phyloP scores from a whole-genome alignment of 106 monocot genomes.

The Vanilla planifolia region DNA sequence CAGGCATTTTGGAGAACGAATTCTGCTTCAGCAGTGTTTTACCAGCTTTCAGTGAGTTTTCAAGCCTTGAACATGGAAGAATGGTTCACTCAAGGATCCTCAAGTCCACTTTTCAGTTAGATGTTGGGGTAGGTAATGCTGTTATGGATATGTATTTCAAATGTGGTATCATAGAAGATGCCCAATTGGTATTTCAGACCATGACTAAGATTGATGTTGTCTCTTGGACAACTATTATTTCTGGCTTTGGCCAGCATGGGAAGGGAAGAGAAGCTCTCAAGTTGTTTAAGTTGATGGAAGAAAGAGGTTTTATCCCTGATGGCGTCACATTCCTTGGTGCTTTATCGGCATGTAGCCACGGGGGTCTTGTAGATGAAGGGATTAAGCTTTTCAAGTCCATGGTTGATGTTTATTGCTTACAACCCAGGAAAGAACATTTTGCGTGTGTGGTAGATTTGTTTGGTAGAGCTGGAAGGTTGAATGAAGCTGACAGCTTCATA shows the following conservation, averaged over 20 bases:
- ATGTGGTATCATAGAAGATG: conserved; percentile 58
- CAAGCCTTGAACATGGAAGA: conserved; percentile 42
- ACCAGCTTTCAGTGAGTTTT: conserved; percentile 22
- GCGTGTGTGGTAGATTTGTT: conserved; percentile 62
- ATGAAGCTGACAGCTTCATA: conserved; percentile 63
- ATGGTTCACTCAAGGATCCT: conserved; percentile 46
- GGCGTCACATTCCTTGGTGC: conserved; percentile 39
- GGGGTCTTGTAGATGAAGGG: conserved; percentile 61
- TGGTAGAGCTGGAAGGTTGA: conserved; percentile 59
- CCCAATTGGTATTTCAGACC: conserved; percentile 27
- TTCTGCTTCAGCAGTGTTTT: conserved; percentile 50
- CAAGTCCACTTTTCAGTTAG: conserved; percentile 26
- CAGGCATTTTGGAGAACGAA: conserved; percentile 48
- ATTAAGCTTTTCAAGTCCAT: conserved; percentile 44
- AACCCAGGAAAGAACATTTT: conserved; percentile 60
- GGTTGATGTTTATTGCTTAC: conserved; percentile 23
- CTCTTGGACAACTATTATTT: conserved; percentile 52
- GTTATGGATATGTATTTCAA: conserved; percentile 85
- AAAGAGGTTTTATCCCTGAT: conserved; percentile 39
- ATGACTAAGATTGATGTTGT: conserved; percentile 38
- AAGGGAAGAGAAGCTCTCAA: conserved; percentile 41
- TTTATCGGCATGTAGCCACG: conserved; percentile 64
- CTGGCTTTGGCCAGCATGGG: conserved; percentile 63
- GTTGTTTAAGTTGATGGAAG: conserved; percentile 29
- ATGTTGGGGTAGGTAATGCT: conserved; percentile 51